Percentiles rank a stretch among this genome's conserved stretches.
These are phyloP conservation scores for Rhododendron molle DNA, from an alignment of 148 eudicot species.

Conservation along the genomic window DNA sequence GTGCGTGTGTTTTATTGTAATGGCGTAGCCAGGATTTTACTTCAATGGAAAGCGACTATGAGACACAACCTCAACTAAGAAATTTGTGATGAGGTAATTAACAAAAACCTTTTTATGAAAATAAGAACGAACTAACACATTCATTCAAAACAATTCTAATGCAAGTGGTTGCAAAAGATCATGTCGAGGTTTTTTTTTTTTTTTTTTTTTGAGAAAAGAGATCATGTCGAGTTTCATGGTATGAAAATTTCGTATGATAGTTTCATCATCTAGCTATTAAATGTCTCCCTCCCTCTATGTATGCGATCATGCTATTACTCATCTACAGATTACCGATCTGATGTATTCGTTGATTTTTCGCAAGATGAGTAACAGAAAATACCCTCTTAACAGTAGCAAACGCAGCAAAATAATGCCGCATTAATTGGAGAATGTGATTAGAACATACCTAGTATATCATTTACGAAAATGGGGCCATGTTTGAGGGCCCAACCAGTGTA, in stretches of 20 bases:
- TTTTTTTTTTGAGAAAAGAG: too few species aligned
- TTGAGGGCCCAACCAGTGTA: slow-evolving; percentile 18
- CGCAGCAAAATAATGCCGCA: not conserved
- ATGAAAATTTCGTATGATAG: not conserved
- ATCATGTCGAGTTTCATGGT: not conserved
- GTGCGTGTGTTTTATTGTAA: not conserved
- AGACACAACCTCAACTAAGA: not conserved
- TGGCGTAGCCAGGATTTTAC: not conserved
- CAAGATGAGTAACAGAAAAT: not conserved
- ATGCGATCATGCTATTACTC: not conserved
- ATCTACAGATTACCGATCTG: not conserved
- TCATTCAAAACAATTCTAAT: too few species aligned
- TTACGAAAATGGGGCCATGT: slow-evolving; percentile 8
- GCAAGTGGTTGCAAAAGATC: not conserved
- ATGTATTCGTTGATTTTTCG: not conserved
- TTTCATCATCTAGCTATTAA: not conserved
- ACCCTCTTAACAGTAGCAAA: not conserved
- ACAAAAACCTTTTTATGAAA: too few species aligned
- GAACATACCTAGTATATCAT: slow-evolving; percentile 13
- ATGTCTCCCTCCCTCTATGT: not conserved
- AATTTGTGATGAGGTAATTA: not conserved
- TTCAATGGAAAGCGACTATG: not conserved
- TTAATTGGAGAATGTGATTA: not conserved
- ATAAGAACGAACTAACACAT: not conserved
- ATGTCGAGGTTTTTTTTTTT: too few species aligned